Conservation (phyloP, 345 rosid genomes). For the Sonneratia alba region DNA sequence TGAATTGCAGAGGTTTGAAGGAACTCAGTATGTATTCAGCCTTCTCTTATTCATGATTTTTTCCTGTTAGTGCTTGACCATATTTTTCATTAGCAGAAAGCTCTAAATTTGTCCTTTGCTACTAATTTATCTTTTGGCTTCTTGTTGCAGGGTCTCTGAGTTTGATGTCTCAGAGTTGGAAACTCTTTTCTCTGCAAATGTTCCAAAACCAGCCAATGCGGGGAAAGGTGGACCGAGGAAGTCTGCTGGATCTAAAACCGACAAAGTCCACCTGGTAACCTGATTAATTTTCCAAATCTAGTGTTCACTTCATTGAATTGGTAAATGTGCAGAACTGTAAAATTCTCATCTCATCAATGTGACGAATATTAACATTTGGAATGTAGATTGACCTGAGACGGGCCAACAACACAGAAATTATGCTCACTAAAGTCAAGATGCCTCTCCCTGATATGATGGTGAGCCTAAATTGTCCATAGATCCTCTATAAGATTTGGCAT, state of each 20-base stretch:
- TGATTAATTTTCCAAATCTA: neutral
- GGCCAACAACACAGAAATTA: slow-evolving; percentile 98
- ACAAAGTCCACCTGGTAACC: slow-evolving; percentile 77
- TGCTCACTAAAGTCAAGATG: slow-evolving; percentile 99
- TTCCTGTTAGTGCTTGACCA: slow-evolving; percentile 2
- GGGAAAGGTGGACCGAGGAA: slow-evolving; percentile 54
- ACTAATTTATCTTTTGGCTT: slow-evolving; percentile 3
- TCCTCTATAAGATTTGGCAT: neutral
- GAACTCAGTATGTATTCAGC: slow-evolving; percentile 56
- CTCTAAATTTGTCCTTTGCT: slow-evolving; percentile 3
- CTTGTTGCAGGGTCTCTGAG: slow-evolving; percentile 53
- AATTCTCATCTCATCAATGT: neutral
- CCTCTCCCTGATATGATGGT: slow-evolving; percentile 99
- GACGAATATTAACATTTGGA: slow-evolving; percentile 4
- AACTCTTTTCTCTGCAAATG: slow-evolving; percentile 75
- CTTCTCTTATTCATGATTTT: slow-evolving; percentile 18
- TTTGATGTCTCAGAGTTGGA: slow-evolving; percentile 93
- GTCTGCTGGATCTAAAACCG: slow-evolving; percentile 75
- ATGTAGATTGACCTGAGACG: slow-evolving; percentile 88
- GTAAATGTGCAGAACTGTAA: neutral
- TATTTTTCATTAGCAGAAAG: neutral
- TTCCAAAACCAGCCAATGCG: slow-evolving; percentile 53
- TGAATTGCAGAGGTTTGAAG: slow-evolving; percentile 86
- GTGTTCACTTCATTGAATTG: neutral
- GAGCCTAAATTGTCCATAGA: slow-evolving; percentile 23